phyloP scores from a whole-genome alignment of 2,329 filamentous ascomycete species.

The Fusarium sp. region DNA sequence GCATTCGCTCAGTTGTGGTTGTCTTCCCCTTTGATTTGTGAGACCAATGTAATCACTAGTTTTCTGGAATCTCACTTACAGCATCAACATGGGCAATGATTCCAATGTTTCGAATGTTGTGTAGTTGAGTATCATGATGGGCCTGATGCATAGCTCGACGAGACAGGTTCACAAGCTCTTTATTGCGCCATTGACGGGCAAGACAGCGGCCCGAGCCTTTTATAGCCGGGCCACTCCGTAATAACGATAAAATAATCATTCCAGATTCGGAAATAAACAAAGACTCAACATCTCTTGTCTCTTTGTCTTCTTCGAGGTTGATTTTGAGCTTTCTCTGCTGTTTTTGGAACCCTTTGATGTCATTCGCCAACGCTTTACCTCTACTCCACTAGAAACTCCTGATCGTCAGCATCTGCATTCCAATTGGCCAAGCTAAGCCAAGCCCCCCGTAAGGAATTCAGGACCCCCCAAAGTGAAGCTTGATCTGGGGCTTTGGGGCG shows the following conservation, averaged over 20 bases:
- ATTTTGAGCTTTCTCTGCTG: constrained; percentile 27
- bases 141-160: constrained; percentile 34
- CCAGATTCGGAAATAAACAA: constrained; percentile 7
- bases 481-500: constrained; percentile 11
- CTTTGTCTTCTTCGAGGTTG: constrained; percentile 17
- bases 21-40: constrained; percentile 78
- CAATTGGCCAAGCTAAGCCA: background rate
- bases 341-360: constrained; percentile 27
- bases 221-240: constrained; percentile 37
- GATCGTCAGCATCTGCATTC: background rate
- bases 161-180: constrained; percentile 18
- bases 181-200: constrained; percentile 38
- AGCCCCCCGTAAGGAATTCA: constrained; percentile 1
- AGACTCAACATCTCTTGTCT: constrained; percentile 26
- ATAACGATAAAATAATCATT: constrained; percentile 42
- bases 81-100: constrained; percentile 99
- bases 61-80: constrained; percentile 51
- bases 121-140: constrained; percentile 44
- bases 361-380: constrained; percentile 22
- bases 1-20: constrained; percentile 98
- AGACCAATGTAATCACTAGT: background rate
- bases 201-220: constrained; percentile 35
- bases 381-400: constrained; percentile 13
- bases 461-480: constrained; percentile 14
- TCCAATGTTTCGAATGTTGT: constrained; percentile 88